Evolutionary conservation across 2,329 filamentous ascomycete genomes (phyloP).

Genomic region (Penicillium sp.): DNA sequence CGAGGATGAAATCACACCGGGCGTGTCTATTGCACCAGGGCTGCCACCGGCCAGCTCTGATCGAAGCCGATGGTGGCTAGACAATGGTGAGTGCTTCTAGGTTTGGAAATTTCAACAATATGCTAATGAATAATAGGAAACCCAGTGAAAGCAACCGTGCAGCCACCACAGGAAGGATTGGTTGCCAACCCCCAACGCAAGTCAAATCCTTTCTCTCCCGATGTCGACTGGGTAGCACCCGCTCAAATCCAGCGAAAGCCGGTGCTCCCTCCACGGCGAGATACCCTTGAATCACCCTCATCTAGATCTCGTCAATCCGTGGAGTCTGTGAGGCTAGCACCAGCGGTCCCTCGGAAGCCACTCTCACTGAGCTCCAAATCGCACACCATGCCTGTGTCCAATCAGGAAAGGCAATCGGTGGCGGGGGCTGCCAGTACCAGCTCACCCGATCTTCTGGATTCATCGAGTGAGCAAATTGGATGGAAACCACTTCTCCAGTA

Average conservation of each 20-base stretch:
- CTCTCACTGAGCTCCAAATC: slow-evolving; percentile 37
- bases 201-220: slow-evolving; percentile 77
- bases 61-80: slow-evolving; percentile 65
- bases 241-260: slow-evolving; percentile 17
- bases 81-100: slow-evolving; percentile 50
- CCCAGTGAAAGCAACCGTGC: slow-evolving; percentile 71
- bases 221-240: slow-evolving; percentile 72
- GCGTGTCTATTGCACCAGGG: slow-evolving; percentile 80
- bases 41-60: slow-evolving; percentile 65
- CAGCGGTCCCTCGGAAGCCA: slow-evolving; percentile 65
- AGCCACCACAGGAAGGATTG: slow-evolving; percentile 63
- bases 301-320: not conserved
- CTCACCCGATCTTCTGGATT: slow-evolving; percentile 27
- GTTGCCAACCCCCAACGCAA: slow-evolving; percentile 72
- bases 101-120: not conserved
- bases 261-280: slow-evolving; percentile 27
- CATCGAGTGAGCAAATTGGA: slow-evolving; percentile 21
- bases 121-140: slow-evolving; percentile 51
- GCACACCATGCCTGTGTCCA: not conserved
- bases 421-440: not conserved
- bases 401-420: not conserved
- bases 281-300: not conserved
- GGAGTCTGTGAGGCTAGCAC: slow-evolving; percentile 41
- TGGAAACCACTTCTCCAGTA: slow-evolving; percentile 36
- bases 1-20: slow-evolving; percentile 78